Evolutionary conservation across 2,329 filamentous ascomycete species (phyloP).

Genomic region (Ceratocystis ficicola): DNA sequence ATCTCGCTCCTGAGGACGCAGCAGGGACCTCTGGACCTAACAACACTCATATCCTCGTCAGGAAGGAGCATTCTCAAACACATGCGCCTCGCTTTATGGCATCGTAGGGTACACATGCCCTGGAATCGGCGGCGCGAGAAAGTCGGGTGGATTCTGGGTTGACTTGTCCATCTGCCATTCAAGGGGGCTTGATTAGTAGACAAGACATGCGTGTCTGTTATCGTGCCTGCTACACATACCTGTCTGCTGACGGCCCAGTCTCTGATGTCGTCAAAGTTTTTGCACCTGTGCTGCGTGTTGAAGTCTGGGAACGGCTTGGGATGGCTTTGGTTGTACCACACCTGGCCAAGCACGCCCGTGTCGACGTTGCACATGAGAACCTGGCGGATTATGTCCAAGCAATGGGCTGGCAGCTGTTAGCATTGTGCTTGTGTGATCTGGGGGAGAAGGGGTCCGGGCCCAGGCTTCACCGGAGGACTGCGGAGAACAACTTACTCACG

Average conservation of each 20-base stretch:
- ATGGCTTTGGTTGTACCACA: constrained; percentile 41
- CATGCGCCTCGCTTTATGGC: constrained; percentile 8
- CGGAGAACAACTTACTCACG: constrained; percentile 34
- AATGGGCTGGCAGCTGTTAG: constrained; percentile 36
- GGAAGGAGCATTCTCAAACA: no score
- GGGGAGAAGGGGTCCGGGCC: no score
- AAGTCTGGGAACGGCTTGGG: constrained; percentile 48
- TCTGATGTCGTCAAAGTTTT: constrained; percentile 43
- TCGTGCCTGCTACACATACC: constrained; percentile 25
- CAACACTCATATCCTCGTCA: not conserved
- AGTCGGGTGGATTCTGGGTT: constrained; percentile 20
- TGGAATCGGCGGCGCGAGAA: constrained; percentile 15
- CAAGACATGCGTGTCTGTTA: not conserved
- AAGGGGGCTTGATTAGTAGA: not conserved
- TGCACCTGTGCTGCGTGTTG: constrained; percentile 47
- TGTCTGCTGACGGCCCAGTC: constrained; percentile 44
- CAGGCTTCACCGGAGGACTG: no score
- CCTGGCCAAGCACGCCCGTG: constrained; percentile 47
- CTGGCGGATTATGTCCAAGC: constrained; percentile 49
- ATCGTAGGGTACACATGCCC: constrained; percentile 17
- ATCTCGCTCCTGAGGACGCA: not conserved
- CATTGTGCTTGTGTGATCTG: no score
- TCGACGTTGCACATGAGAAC: constrained; percentile 52
- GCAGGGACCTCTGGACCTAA: not conserved
- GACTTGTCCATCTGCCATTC: constrained; percentile 15